These are phyloP conservation scores for Colletotrichum sp. DNA, from an alignment of 2,329 filamentous ascomycete species.

Conservation along the genomic window DNA sequence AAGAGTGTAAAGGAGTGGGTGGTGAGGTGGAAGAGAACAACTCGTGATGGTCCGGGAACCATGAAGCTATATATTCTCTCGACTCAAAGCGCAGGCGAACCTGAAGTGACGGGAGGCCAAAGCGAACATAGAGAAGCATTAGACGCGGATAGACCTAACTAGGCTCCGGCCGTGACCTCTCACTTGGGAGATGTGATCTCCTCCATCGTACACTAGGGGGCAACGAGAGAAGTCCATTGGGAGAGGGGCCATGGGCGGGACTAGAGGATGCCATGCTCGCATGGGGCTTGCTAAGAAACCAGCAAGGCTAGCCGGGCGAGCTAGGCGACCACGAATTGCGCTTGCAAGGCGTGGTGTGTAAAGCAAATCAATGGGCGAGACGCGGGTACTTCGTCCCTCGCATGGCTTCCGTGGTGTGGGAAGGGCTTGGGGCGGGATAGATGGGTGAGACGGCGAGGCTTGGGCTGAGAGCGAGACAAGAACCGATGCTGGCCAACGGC, in stretches of 20 bases:
- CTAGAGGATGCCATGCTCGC: slow-evolving; percentile 15
- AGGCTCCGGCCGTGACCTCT: background rate
- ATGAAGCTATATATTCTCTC: slow-evolving; percentile 14
- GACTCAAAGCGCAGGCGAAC: background rate
- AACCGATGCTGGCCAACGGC: background rate
- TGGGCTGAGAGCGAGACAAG: background rate
- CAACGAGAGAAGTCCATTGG: background rate
- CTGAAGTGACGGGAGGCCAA: background rate
- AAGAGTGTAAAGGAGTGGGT: slow-evolving; percentile 9
- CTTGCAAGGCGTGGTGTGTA: background rate
- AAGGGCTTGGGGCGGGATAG: background rate
- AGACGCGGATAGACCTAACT: slow-evolving; percentile 12
- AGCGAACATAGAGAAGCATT: background rate
- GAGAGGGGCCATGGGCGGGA: background rate
- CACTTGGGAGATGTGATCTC: slow-evolving; percentile 5
- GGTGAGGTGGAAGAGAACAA: background rate
- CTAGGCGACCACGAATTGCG: background rate
- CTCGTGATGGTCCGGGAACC: background rate
- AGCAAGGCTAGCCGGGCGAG: background rate
- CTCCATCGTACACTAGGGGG: slow-evolving; percentile 4
- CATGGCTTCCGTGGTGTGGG: background rate
- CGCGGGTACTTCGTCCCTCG: background rate
- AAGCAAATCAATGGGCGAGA: background rate
- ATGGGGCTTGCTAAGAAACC: background rate
- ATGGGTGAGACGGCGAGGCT: background rate